Conservation (phyloP, 1,139 yeast species). For the Pichia sp. region DNA sequence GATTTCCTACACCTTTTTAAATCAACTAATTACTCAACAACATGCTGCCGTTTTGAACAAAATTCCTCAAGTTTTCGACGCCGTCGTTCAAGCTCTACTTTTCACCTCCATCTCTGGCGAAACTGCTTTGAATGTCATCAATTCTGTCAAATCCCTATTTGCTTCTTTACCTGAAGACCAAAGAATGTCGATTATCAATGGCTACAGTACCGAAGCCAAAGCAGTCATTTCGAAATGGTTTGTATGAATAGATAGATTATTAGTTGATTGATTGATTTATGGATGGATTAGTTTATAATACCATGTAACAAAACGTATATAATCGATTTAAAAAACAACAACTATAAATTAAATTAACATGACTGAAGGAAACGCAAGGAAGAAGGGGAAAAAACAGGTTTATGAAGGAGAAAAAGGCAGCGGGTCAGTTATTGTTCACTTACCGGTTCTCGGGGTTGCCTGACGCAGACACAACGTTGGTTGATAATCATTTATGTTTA, state of each 20-base stretch:
- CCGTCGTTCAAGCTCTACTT: constrained; percentile 69
- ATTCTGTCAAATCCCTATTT: constrained; percentile 46
- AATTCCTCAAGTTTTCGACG: constrained; percentile 59
- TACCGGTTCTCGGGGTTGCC: no score
- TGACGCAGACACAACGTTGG: not conserved
- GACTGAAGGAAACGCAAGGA: no score
- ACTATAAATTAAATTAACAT: no score
- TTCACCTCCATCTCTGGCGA: constrained; percentile 63
- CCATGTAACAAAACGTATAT: no score
- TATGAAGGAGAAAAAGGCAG: no score
- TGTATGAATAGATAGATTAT: constrained; percentile 18
- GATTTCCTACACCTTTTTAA: constrained; percentile 70
- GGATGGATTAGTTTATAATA: no score
- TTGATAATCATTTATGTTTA: constrained; percentile 15
- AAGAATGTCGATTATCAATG: constrained; percentile 56
- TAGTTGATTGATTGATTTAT: no score
- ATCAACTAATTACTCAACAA: constrained; percentile 61
- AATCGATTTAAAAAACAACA: no score
- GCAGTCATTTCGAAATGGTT: constrained; percentile 58
- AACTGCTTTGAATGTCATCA: constrained; percentile 57
- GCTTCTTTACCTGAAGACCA: constrained; percentile 48
- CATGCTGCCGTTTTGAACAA: constrained; percentile 48
- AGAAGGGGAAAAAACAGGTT: no score
- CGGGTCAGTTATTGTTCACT: no score
- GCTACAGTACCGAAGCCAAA: constrained; percentile 55